These are phyloP conservation scores for Balansia obtecta DNA, from an alignment of 2,329 filamentous ascomycete species.

Conservation along the genomic window DNA sequence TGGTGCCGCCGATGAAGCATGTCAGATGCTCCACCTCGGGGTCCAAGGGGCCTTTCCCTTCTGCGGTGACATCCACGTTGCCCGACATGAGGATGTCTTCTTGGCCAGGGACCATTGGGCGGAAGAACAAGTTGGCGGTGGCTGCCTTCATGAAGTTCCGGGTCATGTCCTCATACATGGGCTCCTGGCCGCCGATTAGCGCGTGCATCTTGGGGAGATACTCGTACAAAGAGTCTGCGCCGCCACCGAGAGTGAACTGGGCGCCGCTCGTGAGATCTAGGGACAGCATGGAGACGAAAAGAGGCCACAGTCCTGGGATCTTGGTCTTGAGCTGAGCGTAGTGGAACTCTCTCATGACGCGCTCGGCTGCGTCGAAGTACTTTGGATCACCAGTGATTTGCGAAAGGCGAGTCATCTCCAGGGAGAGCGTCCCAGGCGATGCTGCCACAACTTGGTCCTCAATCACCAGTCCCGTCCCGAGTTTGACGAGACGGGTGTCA, in stretches of 20 bases:
- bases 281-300: slow-evolving; percentile 45
- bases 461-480: slow-evolving; percentile 19
- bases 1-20: slow-evolving; percentile 39
- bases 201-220: slow-evolving; percentile 83
- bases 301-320: slow-evolving; percentile 64
- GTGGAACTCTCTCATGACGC: slow-evolving; percentile 55
- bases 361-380: slow-evolving; percentile 60
- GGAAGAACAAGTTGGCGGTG: slow-evolving; percentile 46
- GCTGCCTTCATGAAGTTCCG: slow-evolving; percentile 41
- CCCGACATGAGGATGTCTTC: slow-evolving; percentile 43
- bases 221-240: slow-evolving; percentile 52
- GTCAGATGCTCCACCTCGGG: slow-evolving; percentile 33
- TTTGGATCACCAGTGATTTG: slow-evolving; percentile 61
- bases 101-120: slow-evolving; percentile 44
- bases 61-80: slow-evolving; percentile 15
- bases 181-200: slow-evolving; percentile 42
- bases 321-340: slow-evolving; percentile 51
- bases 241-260: slow-evolving; percentile 25
- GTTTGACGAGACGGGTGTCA: slow-evolving; percentile 28
- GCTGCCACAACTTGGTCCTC: slow-evolving; percentile 30
- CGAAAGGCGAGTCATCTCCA: slow-evolving; percentile 62
- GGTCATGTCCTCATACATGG: slow-evolving; percentile 46
- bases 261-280: slow-evolving; percentile 23
- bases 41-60: slow-evolving; percentile 10
- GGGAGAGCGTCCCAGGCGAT: slow-evolving; percentile 49